Conservation (phyloP, 768 basidiomycete species). For the Zangia roseola region DNA sequence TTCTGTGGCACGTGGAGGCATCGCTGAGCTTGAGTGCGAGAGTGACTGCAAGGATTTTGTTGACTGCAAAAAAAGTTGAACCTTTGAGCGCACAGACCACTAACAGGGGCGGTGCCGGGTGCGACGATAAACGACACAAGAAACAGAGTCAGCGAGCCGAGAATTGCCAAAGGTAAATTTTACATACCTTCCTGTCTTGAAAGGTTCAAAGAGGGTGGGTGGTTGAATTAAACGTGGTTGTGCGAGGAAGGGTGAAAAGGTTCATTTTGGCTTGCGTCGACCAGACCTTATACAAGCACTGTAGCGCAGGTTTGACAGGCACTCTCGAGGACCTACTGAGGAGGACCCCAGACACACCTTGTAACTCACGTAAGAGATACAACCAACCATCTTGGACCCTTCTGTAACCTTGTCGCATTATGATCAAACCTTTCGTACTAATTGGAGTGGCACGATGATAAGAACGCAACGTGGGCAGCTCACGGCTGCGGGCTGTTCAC, state of each 20-base stretch:
- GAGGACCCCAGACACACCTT: constrained; percentile 31
- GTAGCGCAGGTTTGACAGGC: constrained; percentile 24
- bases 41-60: constrained; percentile 9
- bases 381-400: neutral
- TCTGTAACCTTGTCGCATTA: neutral
- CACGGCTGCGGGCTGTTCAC: constrained; percentile 1
- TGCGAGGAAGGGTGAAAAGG: constrained; percentile 42
- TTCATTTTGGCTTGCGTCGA: constrained; percentile 49
- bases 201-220: constrained; percentile 6
- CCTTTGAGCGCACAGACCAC: constrained; percentile 27
- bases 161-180: neutral
- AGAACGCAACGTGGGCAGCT: constrained; percentile 6
- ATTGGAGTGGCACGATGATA: constrained; percentile 1
- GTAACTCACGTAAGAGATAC: constrained; percentile 17
- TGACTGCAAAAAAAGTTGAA: constrained; percentile 17
- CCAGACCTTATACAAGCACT: constrained; percentile 58
- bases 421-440: constrained; percentile 1
- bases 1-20: constrained; percentile 44
- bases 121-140: constrained; percentile 1
- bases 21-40: constrained; percentile 21
- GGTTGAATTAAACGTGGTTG: constrained; percentile 33
- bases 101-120: constrained; percentile 29
- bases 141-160: constrained; percentile 5
- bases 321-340: constrained; percentile 19
- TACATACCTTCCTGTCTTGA: constrained; percentile 14